Percentiles rank a stretch among this genome's conserved stretches.
Conservation (phyloP, 148 eudicot genomes). For the Selenicereus undatus region DNA sequence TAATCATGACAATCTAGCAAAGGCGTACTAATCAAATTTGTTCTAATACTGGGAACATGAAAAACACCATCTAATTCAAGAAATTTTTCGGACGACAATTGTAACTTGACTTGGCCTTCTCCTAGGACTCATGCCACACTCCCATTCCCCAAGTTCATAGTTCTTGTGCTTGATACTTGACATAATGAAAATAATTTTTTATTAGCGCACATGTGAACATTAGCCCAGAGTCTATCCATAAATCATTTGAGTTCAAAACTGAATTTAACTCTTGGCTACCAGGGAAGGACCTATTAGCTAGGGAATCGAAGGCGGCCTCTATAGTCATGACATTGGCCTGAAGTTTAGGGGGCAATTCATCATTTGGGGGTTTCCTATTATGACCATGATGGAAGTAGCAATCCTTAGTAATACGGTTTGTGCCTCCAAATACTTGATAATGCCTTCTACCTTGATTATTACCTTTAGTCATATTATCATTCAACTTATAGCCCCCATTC, state of each 20-base stretch:
- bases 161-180: background rate
- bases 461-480: constrained; percentile 1
- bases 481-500: background rate
- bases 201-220: constrained; percentile 8
- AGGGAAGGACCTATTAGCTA: background rate
- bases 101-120: background rate
- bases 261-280: background rate
- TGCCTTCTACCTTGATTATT: background rate
- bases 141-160: constrained; percentile 12
- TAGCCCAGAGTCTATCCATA: constrained; percentile 9
- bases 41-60: constrained; percentile 17
- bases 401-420: background rate
- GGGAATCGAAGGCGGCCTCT: no score
- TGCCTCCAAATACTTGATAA: background rate
- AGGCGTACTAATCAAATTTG: background rate
- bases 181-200: background rate
- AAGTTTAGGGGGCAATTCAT: background rate
- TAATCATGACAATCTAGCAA: background rate
- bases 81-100: background rate
- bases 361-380: background rate
- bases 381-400: background rate
- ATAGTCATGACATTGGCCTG: background rate
- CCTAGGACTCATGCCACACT: background rate
- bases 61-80: constrained; percentile 5
- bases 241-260: constrained; percentile 3